phyloP scores from a whole-genome alignment of 2,329 filamentous ascomycete species.

The Sporothrix euskadiensis region DNA sequence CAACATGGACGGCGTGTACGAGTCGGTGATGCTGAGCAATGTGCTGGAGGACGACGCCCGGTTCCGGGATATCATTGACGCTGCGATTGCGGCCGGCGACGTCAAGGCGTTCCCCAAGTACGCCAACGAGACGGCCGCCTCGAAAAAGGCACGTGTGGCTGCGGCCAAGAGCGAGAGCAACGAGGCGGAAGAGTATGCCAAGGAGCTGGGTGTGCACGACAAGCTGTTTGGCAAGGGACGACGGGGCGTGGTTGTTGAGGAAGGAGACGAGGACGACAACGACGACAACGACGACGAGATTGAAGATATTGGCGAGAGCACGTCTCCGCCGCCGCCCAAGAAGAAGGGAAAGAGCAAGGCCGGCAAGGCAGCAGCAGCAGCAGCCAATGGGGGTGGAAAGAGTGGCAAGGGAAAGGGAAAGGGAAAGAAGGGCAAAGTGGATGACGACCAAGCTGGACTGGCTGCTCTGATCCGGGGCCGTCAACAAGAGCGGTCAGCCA shows the following conservation, averaged over 20 bases:
- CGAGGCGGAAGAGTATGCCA: constrained; percentile 73
- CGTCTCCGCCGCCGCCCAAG: constrained; percentile 37
- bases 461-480: constrained; percentile 69
- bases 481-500: constrained; percentile 61
- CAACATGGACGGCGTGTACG: constrained; percentile 74
- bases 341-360: constrained; percentile 37
- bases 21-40: constrained; percentile 82
- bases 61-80: constrained; percentile 77
- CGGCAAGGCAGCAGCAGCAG: too few species aligned
- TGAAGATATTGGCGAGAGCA: neutral
- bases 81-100: constrained; percentile 70
- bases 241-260: neutral
- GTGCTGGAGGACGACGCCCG: constrained; percentile 81
- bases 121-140: constrained; percentile 68
- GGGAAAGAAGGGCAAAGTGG: constrained; percentile 30
- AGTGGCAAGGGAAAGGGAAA: constrained; percentile 34
- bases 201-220: constrained; percentile 72
- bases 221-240: constrained; percentile 56
- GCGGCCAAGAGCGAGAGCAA: constrained; percentile 65
- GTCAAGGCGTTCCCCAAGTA: constrained; percentile 70
- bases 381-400: neutral
- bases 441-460: constrained; percentile 30
- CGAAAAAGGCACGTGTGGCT: constrained; percentile 59
- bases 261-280: neutral
- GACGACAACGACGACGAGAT: too few species aligned